Evolutionary conservation across 345 rosid genomes (phyloP).

Genomic region (Mallotus nudiflorus): DNA sequence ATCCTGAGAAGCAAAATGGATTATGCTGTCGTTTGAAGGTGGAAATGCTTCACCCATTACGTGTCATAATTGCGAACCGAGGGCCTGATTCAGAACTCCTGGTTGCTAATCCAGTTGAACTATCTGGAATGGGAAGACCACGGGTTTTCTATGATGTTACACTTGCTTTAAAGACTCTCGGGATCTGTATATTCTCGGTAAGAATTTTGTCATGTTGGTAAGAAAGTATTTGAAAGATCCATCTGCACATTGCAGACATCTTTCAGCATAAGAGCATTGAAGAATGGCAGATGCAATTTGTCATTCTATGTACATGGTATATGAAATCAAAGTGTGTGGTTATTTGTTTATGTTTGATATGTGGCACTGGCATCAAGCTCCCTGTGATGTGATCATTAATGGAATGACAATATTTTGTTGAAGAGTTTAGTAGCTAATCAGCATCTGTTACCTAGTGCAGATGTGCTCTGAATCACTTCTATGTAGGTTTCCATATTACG

Average conservation of each 20-base stretch:
- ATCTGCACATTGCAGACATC: conserved; percentile 11
- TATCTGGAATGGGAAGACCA: conserved; percentile 83
- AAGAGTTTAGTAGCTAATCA: not conserved
- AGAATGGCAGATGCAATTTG: not conserved
- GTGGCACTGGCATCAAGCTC: too few species aligned
- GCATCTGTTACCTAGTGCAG: not conserved
- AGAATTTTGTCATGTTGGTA: conserved; percentile 15
- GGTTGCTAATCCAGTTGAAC: conserved; percentile 87
- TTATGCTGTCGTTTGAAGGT: conserved; percentile 57
- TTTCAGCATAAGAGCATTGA: not conserved
- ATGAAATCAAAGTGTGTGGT: too few species aligned
- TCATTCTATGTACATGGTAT: not conserved
- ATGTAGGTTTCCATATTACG: not conserved
- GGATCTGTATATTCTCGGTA: conserved; percentile 82
- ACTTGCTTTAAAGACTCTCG: conserved; percentile 63
- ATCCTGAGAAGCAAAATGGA: conserved; percentile 54
- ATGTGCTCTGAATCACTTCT: conserved; percentile 13
- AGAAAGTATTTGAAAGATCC: conserved; percentile 4
- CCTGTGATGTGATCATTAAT: not conserved
- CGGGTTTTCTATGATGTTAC: conserved; percentile 84
- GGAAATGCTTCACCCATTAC: conserved; percentile 83
- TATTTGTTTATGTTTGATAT: too few species aligned
- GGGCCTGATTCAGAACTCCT: conserved; percentile 83
- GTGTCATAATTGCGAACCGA: conserved; percentile 65
- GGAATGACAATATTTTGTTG: not conserved